Evolutionary conservation across 495 filamentous ascomycete genomes (phyloP), one percentile per base, ranked within the genome.

Genomic region (Xylaria curta): DNA sequence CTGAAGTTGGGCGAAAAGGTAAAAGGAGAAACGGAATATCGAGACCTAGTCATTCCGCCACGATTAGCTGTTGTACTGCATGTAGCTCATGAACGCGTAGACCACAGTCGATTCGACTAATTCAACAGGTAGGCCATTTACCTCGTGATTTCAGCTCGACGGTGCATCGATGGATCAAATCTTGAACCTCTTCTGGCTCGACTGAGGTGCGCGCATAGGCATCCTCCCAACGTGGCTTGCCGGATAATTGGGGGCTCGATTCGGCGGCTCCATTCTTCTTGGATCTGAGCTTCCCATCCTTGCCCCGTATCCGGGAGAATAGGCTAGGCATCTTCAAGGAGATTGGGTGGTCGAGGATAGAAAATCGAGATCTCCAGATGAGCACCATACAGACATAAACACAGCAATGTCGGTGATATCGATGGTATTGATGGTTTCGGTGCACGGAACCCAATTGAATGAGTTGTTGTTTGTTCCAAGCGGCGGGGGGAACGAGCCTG

Each of bases 111-210:
- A 46, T 40, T 53, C 9, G 58, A 60, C 6, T 5, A 44, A 46
- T 17, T 33, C 58, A n/a, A n/a, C n/a, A 31, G 26, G 17, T 6
- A 49, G 21, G 42, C 9, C 17, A 40, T 53, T 66, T 88, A 97
- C 96, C 96, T 94, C 94, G 89, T 71, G 91, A 90, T 84, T 98
- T 99, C 80, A 98, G 86, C 83, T 99, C 96, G 65, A 89, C 88
- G 24, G 94, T 95, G 82, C 94, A 98, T 61, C 88, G 91, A 75
- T 88, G 85, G 28, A 99, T 82, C 69, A 99, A 85, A 72, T 96
- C 93, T 75, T 95, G 92, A 40, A 99, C 90, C 81, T 99, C 97
- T 72, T 95, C 93, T 7, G 95, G 93, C 56, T 93, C 90, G 70
- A 99, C 91, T 63, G 93, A 89, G 70, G 90, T 95, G 75, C 95